These are phyloP conservation scores for Sanghuangporus baumii DNA, from an alignment of 1,284 basidiomycete genomes.

Conservation along the genomic window DNA sequence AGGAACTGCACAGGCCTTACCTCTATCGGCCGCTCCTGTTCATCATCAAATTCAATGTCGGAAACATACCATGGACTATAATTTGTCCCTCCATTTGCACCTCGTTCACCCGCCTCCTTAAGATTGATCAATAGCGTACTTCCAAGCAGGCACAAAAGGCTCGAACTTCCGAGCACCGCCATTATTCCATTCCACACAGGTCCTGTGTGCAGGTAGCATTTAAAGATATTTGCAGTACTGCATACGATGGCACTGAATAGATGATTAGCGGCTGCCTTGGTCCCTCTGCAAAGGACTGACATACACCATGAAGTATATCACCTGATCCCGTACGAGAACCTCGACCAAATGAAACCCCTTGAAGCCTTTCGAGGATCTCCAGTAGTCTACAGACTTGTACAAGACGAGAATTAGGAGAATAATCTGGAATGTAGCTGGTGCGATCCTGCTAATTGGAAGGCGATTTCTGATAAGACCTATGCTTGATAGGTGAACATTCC, in stretches of 20 bases:
- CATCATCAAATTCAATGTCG: neutral
- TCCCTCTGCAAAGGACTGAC: neutral
- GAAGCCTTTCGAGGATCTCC: neutral
- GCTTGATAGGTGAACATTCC: neutral
- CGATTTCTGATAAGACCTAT: neutral
- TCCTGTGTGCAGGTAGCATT: neutral
- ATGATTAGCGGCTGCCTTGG: neutral
- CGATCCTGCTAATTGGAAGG: neutral
- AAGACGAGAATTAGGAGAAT: neutral
- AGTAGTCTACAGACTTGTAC: neutral
- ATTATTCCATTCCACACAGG: neutral
- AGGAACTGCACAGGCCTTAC: too few relatives aligned
- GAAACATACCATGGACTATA: neutral
- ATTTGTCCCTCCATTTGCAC: neutral
- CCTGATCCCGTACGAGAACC: neutral
- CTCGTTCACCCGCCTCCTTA: constrained; percentile 2
- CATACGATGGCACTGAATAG: neutral
- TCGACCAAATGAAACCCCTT: neutral
- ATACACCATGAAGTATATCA: neutral
- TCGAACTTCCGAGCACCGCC: neutral
- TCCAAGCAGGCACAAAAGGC: neutral
- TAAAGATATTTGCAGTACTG: neutral
- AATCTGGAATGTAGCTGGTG: neutral
- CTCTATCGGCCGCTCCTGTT: too few relatives aligned
- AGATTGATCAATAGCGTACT: constrained; percentile 1